Base-by-base conservation (phyloP, 176 grass and related monocot species). In the Paspalum notatum region DNA sequence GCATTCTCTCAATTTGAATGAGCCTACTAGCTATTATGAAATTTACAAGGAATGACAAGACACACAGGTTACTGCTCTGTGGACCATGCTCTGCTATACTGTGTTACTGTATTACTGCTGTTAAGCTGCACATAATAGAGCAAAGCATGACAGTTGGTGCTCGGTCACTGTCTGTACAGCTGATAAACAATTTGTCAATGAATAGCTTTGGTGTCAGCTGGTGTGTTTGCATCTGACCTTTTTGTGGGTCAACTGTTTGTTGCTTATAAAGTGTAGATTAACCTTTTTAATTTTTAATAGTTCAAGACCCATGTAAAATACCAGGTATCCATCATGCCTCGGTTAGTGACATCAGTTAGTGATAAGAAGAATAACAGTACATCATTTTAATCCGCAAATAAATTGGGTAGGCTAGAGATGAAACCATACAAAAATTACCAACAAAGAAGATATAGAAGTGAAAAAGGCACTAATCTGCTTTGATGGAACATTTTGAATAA, bases 1-100 rank as follows among this genome's bases (percentile, higher is more conserved):
- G 10, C 44, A 41, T 66, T 79, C 21, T 76, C 37, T 80, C 39
- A 76, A 17, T 27, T 45, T 61, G 9, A 24, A 12, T 27, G 6
- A 14, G 15, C 15, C 27, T 17, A 9, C 24, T 77, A 62, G 75
- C 58, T 77, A 77, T 11, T 62, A 77, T 49, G 24, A 77, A 77
- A 20, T 62, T 12, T 77, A 1, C 32, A 26, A 49, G 24, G 44
- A 62, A 49, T 63, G 44, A 11, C 25, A 74, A 74, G 20, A 72
- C 25, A 70, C 16, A 57, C 32, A 32, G 32, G 32, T 32, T 32
- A 32, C 32, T 32, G 32, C 32, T 32, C 32, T 32, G 32, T 32
- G 32, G 32, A 32, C 32, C 32, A 32, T 32, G 32, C 32, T 66
- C 40, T 66, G 8, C 17, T 40, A 32, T 59, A 59, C 56, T 59